Conservation (phyloP, 176 grass and related monocot species). For the Eremochloa ophiuroides region DNA sequence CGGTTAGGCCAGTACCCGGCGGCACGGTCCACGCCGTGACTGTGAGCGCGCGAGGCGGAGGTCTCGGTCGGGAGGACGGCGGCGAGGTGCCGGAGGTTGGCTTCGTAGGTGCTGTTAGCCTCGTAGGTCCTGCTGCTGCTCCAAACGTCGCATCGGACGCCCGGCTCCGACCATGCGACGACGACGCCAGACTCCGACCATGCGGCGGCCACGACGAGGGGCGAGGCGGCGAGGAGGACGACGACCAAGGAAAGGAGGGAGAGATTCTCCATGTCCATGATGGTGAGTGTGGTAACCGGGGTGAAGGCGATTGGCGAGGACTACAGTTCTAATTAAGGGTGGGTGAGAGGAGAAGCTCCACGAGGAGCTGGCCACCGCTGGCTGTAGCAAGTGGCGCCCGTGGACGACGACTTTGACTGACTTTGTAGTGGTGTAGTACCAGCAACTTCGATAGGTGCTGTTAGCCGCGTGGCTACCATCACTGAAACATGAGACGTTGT, state of each 20-base stretch:
- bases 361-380: neutral
- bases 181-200: no score
- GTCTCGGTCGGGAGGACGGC: neutral
- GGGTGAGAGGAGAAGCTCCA: neutral
- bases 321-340: no score
- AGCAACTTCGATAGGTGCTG: no score
- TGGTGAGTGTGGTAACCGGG: neutral
- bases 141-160: neutral
- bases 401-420: neutral
- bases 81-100: conserved; percentile 21
- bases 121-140: neutral
- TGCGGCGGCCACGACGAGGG: neutral
- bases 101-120: conserved; percentile 20
- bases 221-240: neutral
- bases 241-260: neutral
- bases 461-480: no score
- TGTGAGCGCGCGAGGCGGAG: neutral
- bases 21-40: neutral
- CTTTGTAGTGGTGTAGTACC: no score
- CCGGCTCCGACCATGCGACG: no score
- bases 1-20: conserved; percentile 15
- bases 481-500: no score
- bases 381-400: neutral
- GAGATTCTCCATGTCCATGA: neutral
- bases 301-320: no score